A percentile compares a stretch with the other conserved stretches of the same genome.
Evolutionary conservation across 441 rosid species (phyloP).

Genomic region (Jatropha multifida): DNA sequence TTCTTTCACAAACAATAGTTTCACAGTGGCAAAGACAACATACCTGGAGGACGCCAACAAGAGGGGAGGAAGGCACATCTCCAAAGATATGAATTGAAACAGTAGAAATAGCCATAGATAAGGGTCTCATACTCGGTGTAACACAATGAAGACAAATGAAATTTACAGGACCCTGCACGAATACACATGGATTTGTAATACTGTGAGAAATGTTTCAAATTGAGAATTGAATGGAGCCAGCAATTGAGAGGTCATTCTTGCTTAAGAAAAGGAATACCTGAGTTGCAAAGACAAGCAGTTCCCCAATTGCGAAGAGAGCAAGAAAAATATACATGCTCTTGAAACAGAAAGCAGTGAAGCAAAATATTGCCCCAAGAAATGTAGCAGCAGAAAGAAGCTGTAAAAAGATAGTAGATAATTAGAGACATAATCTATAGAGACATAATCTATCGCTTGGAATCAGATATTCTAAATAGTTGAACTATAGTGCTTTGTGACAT

Average conservation of each 20-base stretch:
- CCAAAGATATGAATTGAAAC: slow-evolving; percentile 62
- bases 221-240: not conserved
- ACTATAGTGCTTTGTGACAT: too few relatives aligned
- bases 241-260: not conserved
- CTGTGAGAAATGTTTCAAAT: not conserved
- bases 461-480: not conserved
- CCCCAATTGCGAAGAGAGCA: slow-evolving; percentile 80
- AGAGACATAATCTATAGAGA: slow-evolving; percentile 14
- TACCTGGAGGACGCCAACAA: slow-evolving; percentile 63
- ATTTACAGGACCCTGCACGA: slow-evolving; percentile 59
- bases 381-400: slow-evolving; percentile 85
- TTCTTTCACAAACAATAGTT: not conserved
- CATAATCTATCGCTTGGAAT: not conserved
- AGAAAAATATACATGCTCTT: slow-evolving; percentile 88
- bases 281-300: slow-evolving; percentile 82
- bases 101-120: slow-evolving; percentile 64
- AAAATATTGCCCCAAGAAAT: slow-evolving; percentile 70
- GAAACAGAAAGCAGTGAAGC: slow-evolving; percentile 82
- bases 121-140: slow-evolving; percentile 56
- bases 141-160: slow-evolving; percentile 54
- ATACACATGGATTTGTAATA: not conserved
- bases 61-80: slow-evolving; percentile 68
- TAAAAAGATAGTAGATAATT: slow-evolving; percentile 20
- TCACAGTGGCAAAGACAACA: slow-evolving; percentile 1
- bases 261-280: slow-evolving; percentile 48